phyloP scores from a whole-genome alignment of 257 asterid genomes.

The Thymus quinquecostatus region DNA sequence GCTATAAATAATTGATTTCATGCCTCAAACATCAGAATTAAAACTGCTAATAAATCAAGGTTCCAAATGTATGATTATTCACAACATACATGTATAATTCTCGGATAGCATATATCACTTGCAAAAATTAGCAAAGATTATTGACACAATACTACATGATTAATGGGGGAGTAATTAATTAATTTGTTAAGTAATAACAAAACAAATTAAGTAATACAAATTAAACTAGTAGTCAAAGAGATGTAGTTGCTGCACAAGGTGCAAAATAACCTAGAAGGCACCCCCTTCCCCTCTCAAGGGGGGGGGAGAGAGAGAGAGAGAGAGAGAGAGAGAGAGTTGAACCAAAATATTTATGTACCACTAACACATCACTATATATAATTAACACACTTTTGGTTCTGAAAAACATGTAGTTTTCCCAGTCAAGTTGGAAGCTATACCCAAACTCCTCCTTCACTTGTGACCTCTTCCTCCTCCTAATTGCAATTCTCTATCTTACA shows the following conservation, averaged over 20 bases:
- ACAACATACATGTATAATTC: neutral
- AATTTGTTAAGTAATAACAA: conserved; percentile 21
- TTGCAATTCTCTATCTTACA: conserved; percentile 31
- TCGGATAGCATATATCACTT: neutral
- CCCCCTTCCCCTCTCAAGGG: conserved; percentile 26
- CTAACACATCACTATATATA: conserved; percentile 20
- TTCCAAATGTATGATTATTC: neutral
- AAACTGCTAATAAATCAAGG: neutral
- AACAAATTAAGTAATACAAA: conserved; percentile 32
- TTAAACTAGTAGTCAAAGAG: conserved; percentile 13
- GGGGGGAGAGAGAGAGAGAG: too few species aligned
- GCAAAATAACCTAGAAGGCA: neutral
- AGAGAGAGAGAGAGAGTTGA: too few species aligned
- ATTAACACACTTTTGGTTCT: conserved; percentile 20
- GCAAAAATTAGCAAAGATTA: conserved; percentile 24
- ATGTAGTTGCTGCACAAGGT: neutral
- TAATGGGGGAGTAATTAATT: conserved; percentile 10
- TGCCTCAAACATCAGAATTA: neutral
- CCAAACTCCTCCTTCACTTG: neutral
- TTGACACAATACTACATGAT: conserved; percentile 35
- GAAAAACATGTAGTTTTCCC: conserved; percentile 16
- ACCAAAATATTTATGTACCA: conserved; percentile 34
- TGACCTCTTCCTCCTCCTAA: neutral
- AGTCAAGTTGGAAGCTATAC: neutral
- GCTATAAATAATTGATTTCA: too few species aligned